phyloP scores from a whole-genome alignment of 805 yeast genomes.

The Candida argentea region DNA sequence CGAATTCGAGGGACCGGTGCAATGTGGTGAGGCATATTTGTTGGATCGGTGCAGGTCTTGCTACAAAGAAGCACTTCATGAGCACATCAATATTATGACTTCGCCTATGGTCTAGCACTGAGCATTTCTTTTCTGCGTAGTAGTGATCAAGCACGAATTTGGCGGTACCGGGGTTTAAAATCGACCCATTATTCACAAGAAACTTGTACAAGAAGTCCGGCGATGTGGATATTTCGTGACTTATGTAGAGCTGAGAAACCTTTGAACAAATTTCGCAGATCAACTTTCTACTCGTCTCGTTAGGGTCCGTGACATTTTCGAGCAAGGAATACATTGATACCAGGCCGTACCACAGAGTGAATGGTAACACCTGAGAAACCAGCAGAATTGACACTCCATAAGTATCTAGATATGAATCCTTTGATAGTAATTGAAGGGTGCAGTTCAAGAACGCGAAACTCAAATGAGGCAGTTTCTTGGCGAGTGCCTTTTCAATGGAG shows the following conservation, averaged over 20 bases:
- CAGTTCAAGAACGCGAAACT: conserved; percentile 31
- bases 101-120: conserved; percentile 46
- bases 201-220: conserved; percentile 31
- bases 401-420: conserved; percentile 11
- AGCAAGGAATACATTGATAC: too few relatives aligned
- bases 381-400: conserved; percentile 7
- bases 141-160: conserved; percentile 38
- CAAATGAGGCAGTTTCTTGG: conserved; percentile 26
- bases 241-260: conserved; percentile 19
- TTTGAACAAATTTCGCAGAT: conserved; percentile 26
- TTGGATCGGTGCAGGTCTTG: too few relatives aligned
- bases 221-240: conserved; percentile 31
- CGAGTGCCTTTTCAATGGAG: conserved; percentile 19
- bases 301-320: too few relatives aligned
- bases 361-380: conserved; percentile 22
- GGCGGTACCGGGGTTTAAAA: conserved; percentile 28
- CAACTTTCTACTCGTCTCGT: conserved; percentile 20
- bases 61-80: conserved; percentile 38
- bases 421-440: conserved; percentile 29
- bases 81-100: conserved; percentile 33
- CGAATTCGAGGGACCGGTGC: too few relatives aligned
- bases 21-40: too few relatives aligned
- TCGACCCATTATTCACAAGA: conserved; percentile 25
- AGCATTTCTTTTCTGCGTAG: conserved; percentile 40
- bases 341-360: conserved; percentile 35